Evolutionary conservation across 345 rosid genomes (phyloP).

Genomic region (Garcia nutans): DNA sequence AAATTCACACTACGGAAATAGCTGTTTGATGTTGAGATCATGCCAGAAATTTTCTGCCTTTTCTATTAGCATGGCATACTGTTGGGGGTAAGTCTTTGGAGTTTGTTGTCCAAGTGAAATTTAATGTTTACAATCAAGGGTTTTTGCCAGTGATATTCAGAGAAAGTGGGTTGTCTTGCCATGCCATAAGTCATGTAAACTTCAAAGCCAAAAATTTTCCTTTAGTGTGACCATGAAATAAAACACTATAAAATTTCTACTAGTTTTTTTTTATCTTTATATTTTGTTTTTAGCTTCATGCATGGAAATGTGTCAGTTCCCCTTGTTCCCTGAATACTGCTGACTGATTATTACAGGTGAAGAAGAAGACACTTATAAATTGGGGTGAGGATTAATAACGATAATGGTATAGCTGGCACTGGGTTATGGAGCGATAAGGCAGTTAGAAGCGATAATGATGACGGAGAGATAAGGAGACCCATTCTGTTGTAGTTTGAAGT

Average conservation of each 20-base stretch:
- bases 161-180: not conserved
- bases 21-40: not conserved
- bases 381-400: constrained; percentile 59
- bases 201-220: not conserved
- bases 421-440: no score
- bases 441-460: no score
- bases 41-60: not conserved
- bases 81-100: no score
- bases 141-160: not conserved
- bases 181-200: not conserved
- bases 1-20: not conserved
- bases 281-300: not conserved
- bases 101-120: not conserved
- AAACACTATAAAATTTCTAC: no score
- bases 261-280: no score
- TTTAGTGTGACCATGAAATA: no score
- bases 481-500: no score
- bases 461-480: no score
- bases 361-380: constrained; percentile 70
- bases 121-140: not conserved
- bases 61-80: not conserved
- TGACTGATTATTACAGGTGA: constrained; percentile 42
- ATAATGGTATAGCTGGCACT: no score
- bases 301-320: not conserved
- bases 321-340: not conserved